phyloP scores from a whole-genome alignment of 1,284 basidiomycete species.

The Microbotryomycetes sp. region DNA sequence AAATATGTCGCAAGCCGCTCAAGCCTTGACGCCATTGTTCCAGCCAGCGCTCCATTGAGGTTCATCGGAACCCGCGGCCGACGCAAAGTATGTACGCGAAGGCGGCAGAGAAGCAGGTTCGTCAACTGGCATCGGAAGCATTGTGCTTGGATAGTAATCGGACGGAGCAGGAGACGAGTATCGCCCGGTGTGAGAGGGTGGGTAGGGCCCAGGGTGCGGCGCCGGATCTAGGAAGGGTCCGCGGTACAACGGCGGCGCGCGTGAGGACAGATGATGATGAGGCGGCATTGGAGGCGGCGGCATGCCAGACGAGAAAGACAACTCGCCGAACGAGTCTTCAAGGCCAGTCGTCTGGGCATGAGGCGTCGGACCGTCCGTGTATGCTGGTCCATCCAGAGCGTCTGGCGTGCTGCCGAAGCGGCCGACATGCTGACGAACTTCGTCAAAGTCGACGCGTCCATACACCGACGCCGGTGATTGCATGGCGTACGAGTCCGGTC shows the following conservation, averaged over 20 bases:
- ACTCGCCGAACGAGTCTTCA: constrained; percentile 16
- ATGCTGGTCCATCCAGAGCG: constrained; percentile 1
- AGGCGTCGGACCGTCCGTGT: constrained; percentile 5
- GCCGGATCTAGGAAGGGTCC: background rate
- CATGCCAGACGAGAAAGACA: background rate
- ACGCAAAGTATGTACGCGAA: background rate
- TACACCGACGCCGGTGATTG: constrained; percentile 22
- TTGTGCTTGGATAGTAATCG: background rate
- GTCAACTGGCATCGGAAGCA: background rate
- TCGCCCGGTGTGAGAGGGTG: background rate
- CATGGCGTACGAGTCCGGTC: constrained; percentile 21
- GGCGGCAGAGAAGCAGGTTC: background rate
- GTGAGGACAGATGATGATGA: background rate
- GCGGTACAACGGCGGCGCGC: too few relatives aligned
- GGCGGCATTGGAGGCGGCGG: background rate
- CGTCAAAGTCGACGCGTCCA: constrained; percentile 27
- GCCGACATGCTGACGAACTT: constrained; percentile 5
- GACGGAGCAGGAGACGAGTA: background rate
- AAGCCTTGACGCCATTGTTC: background rate
- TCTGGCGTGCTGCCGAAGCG: background rate
- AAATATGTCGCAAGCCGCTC: too few relatives aligned
- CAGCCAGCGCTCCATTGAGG: background rate
- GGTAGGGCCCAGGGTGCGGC: background rate
- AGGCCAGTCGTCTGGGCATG: background rate
- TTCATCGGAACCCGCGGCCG: background rate